Evolutionary conservation across 768 basidiomycete species (phyloP), one percentile per base, ranked within the genome.

Genomic region (Podaxis sp.): DNA sequence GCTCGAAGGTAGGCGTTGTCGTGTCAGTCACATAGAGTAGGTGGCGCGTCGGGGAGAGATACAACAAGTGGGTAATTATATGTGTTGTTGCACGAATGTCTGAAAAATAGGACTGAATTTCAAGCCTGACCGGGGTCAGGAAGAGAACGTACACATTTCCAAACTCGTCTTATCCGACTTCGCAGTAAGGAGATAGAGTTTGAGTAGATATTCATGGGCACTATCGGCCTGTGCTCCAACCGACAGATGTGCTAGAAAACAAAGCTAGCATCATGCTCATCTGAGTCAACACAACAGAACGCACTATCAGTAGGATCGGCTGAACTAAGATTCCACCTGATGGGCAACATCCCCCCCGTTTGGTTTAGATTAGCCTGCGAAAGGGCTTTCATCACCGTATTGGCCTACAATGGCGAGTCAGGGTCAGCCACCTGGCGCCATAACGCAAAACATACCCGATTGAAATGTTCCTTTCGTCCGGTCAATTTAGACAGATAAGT

Each of bases 401-500:
- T 76, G 1, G 78, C 84, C 86, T 88, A 62, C 12, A 13, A 55
- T 20, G 40, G 8, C 48, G 12, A 13, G 12, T 24, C 22, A 50
- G 20, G 13, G 26, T 11, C 8, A 24, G 20, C 20, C 24, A 12
- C 49, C 26, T 13, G 24, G 36, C 5, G 38, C 15, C 60, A 4
- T 24, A 30, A 15, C 30, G 15, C 1, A 22, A 2, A 24, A 73
- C 83, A 12, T 64, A 87, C 89, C 63, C 80, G 80, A 58, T 85
- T 80, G 64, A 79, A 82, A 68, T 88, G 87, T 40, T 79, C 79
- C 56, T 82, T 80, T 65, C 89, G 87, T 2, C 89, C 90, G 1
- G 92, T 94, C 10, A 88, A 72, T 66, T 90, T 87, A 1, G 90
- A 89, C 1, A 96, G 82, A 67, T 95, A 95, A 60, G 88, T 83